Evolutionary conservation across 495 filamentous ascomycete species (phyloP), one percentile per base, ranked within the genome.

Genomic region (Xylaria castorea): DNA sequence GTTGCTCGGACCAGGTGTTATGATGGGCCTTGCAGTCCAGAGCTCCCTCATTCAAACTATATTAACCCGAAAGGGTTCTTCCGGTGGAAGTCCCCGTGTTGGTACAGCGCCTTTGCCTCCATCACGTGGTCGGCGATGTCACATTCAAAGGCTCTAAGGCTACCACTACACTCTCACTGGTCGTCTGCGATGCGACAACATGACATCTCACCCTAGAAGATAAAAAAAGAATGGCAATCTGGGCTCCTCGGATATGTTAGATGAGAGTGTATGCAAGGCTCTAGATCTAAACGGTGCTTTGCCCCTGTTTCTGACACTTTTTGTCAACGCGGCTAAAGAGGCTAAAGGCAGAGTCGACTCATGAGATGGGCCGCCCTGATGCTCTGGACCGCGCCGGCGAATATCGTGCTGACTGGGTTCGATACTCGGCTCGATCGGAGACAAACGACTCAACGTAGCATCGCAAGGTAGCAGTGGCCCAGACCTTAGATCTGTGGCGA

Each of bases 281-380:
- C 67, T 61, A 46, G 55, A 70, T 64, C 30, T 63, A 74, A 66
- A 70, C 72, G 71, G 64, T 55, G 60, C 63, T 68, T 71, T 57
- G 20, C 75, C 75, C 77, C 72, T 72, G 63, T 70, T 70, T 16
- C 53, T 70, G 67, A 25, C 67, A 30, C 22, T 51, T 38, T 67
- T 76, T 68, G 46, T 42, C 68, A 68, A 74, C 53, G 71, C 77
- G 77, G 77, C 75, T 79, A 79, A 79, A 79, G 77, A 79, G 77
- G 77, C 65, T 79, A 79, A 79, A 79, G 40, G 57, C 69, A 68
- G 63, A 71, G 40, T 70, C 53, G 40, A 61, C 40, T 66, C 68
- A 46, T 68, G 50, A 64, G 71, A 75, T 27, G 67, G 48, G 73
- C 58, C 57, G 60, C 34, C 44, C 58, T n/a, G 20, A 12, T 7